These are phyloP conservation scores for Lachnellula hyalina DNA, from an alignment of 2,329 filamentous ascomycete genomes.

Conservation along the genomic window DNA sequence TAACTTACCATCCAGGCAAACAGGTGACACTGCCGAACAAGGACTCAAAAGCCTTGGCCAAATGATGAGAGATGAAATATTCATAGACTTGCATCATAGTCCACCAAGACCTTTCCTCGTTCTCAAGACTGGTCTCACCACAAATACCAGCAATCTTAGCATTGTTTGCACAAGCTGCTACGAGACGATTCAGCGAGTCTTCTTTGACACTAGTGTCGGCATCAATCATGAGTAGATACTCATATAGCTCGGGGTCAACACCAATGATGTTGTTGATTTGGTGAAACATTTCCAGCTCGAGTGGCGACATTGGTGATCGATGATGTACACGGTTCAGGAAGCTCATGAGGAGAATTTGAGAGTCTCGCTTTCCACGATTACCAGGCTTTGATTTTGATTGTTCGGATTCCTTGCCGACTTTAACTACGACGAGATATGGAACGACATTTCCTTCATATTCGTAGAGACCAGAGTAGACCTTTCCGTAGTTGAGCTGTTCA, in stretches of 20 bases:
- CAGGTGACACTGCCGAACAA: slow-evolving; percentile 97
- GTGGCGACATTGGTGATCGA: slow-evolving; percentile 85
- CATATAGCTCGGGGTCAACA: slow-evolving; percentile 94
- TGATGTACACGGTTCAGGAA: slow-evolving; percentile 98
- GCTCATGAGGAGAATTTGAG: slow-evolving; percentile 90
- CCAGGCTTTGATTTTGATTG: slow-evolving; percentile 87
- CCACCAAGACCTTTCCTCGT: slow-evolving; percentile 94
- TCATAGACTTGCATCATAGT: slow-evolving; percentile 99
- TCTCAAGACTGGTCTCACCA: slow-evolving; percentile 92
- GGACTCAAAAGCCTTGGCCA: slow-evolving; percentile 95
- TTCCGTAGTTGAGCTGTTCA: slow-evolving; percentile 95
- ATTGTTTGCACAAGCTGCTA: slow-evolving; percentile 88
- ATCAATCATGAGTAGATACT: slow-evolving; percentile 96
- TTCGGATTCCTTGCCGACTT: slow-evolving; percentile 95
- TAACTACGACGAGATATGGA: slow-evolving; percentile 91
- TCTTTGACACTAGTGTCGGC: slow-evolving; percentile 92
- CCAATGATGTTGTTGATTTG: slow-evolving; percentile 99
- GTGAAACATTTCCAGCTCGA: slow-evolving; percentile 97
- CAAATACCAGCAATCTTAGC: slow-evolving; percentile 96
- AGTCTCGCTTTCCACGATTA: slow-evolving; percentile 97
- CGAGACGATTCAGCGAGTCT: slow-evolving; percentile 86
- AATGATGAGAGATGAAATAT: slow-evolving; percentile 97
- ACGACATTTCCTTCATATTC: slow-evolving; percentile 97
- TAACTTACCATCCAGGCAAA: slow-evolving; percentile 89
- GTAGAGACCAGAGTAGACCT: slow-evolving; percentile 96